These are phyloP conservation scores for Trichoderma gracile DNA, from an alignment of 2,329 filamentous ascomycete species.

Conservation along the genomic window DNA sequence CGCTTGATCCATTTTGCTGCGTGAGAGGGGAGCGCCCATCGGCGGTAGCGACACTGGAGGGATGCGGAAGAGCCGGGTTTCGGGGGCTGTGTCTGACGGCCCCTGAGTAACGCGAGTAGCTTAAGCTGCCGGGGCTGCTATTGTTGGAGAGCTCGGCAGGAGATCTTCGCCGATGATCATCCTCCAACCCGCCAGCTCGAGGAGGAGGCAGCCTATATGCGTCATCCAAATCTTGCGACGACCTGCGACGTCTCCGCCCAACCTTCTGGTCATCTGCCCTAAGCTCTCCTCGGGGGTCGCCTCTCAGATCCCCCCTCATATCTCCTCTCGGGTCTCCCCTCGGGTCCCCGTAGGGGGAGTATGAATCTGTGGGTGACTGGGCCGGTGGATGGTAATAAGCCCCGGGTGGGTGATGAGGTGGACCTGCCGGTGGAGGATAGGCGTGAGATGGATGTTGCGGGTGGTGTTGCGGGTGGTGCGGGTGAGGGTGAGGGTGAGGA, in stretches of 20 bases:
- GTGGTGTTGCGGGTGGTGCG: constrained; percentile 14
- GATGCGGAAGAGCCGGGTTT: constrained; percentile 42
- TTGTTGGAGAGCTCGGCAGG: constrained; percentile 52
- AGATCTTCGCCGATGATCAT: constrained; percentile 53
- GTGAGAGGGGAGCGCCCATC: constrained; percentile 41
- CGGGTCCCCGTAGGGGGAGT: constrained; percentile 43
- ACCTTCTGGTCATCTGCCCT: constrained; percentile 38
- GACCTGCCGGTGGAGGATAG: constrained; percentile 28
- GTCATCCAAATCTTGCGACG: constrained; percentile 44
- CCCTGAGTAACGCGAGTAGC: constrained; percentile 43
- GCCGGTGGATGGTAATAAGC: constrained; percentile 44
- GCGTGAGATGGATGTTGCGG: constrained; percentile 30
- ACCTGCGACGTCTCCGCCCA: constrained; percentile 41
- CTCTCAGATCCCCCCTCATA: too few relatives aligned
- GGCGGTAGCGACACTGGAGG: constrained; percentile 31
- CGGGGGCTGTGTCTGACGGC: constrained; percentile 41
- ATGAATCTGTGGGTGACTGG: constrained; percentile 48
- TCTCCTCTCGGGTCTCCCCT: constrained; percentile 32
- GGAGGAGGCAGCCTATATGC: constrained; percentile 50
- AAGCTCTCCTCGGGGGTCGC: constrained; percentile 32
- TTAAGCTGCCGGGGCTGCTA: constrained; percentile 48
- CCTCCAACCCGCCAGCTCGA: constrained; percentile 44
- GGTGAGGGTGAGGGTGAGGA: neutral
- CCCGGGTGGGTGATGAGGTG: constrained; percentile 38
- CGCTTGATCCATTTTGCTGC: constrained; percentile 41